Evolutionary conservation across 2,329 filamentous ascomycete genomes (phyloP).

Genomic region (Penicillium corylophilum): DNA sequence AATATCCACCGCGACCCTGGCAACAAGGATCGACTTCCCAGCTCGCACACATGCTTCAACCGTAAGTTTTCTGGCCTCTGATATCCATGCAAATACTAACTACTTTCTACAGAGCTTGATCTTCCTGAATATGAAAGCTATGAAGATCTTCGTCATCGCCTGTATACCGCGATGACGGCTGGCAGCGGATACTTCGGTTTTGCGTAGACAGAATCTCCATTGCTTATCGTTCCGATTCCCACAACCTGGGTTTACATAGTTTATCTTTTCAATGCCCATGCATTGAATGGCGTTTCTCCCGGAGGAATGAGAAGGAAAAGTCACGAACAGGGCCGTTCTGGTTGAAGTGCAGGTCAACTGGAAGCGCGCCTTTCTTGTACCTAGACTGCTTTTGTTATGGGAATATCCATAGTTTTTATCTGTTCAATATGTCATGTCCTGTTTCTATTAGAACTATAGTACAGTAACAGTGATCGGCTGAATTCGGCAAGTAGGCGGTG

Average conservation of each 20-base stretch:
- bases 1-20: conserved; percentile 98
- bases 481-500: conserved; percentile 16
- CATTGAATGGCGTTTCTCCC: conserved; percentile 39
- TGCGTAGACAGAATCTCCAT: conserved; percentile 59
- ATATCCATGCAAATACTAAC: conserved; percentile 35
- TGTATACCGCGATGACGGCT: conserved; percentile 95
- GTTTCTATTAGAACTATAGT: too few species aligned
- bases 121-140: conserved; percentile 98
- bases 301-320: conserved; percentile 11
- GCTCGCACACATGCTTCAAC: conserved; percentile 98
- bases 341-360: conserved; percentile 46
- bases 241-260: too few species aligned
- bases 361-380: conserved; percentile 14
- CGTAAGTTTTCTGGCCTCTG: conserved; percentile 63
- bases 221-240: conserved; percentile 11
- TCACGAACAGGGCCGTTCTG: conserved; percentile 13
- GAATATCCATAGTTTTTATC: conserved; percentile 19
- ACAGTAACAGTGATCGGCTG: background rate
- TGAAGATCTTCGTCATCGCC: conserved; percentile 78
- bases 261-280: conserved; percentile 25
- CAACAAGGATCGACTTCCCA: conserved; percentile 91
- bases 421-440: background rate
- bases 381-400: conserved; percentile 24
- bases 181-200: conserved; percentile 98
- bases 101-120: conserved; percentile 72